Evolutionary conservation across 768 basidiomycete genomes (phyloP), one percentile per base, ranked within the genome.

Genomic region (Pleurotus giganteus): DNA sequence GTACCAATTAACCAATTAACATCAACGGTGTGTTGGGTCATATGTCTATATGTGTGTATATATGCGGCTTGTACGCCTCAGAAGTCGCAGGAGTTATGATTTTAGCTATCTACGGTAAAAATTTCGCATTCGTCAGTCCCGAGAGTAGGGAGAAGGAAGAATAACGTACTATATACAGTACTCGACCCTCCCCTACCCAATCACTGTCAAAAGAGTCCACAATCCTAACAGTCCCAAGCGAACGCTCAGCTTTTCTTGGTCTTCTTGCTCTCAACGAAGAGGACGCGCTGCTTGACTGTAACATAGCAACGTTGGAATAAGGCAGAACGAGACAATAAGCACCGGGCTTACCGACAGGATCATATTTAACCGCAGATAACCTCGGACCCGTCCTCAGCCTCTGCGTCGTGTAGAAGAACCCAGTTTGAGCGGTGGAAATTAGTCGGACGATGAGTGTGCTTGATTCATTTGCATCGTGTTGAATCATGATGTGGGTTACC

Each of bases 351-450:
- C 83, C 67, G 92, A 93, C 91, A 1, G 92, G 91, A 64, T 96
- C 94, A 67, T 94, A 95, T 69, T 95, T 96, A 62, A 95, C 88
- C n/a, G 90, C 86, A 6, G 90, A 85, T 47, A 96, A 72, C 69
- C 81, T 88, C n/a, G 90, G 84, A 2, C 85, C 88, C 63, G 80
- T 69, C 9, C 94, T 80, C 37, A 86, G 72, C 19, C 94, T 81
- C 58, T 86, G 81, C 2, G 89, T 89, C 19, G 91, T 91, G 71
- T 95, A 96, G 69, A 94, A 94, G 74, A 81, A 93, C 9, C 94
- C 93, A 1, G 93, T 95, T 70, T 91, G 87, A 0, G 94, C 94
- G 0, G 92, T 92, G 12, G 94, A 95, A 56, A 95, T 85, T 61
- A 96, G 79, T 45, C 91, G 89, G 50, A 95, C 85, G 53, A 96